Evolutionary conservation across 768 basidiomycete genomes (phyloP).

Genomic region (Termitomyces sp.): DNA sequence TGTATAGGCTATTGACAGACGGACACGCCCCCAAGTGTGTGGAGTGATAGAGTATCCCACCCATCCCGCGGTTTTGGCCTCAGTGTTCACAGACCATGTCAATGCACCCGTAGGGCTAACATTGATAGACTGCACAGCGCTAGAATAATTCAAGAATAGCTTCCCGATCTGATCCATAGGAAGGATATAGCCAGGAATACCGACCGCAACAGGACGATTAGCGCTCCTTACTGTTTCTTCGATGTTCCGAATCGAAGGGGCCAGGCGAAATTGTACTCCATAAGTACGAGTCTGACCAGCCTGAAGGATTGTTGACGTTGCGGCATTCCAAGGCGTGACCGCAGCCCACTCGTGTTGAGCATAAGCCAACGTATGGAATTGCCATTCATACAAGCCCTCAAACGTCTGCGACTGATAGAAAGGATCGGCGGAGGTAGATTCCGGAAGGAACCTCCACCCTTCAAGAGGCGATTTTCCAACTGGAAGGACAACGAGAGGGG

Average conservation of each 20-base stretch:
- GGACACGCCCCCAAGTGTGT: slow-evolving; percentile 40
- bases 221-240: slow-evolving; percentile 37
- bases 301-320: slow-evolving; percentile 40
- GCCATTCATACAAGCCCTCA: slow-evolving; percentile 55
- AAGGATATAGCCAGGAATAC: slow-evolving; percentile 48
- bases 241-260: slow-evolving; percentile 42
- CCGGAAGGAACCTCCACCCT: slow-evolving; percentile 53
- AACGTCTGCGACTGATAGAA: slow-evolving; percentile 57
- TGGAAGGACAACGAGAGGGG: slow-evolving; percentile 43
- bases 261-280: slow-evolving; percentile 46
- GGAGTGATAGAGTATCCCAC: slow-evolving; percentile 41
- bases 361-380: slow-evolving; percentile 51
- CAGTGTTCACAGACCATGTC: slow-evolving; percentile 36
- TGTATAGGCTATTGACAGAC: slow-evolving; percentile 41
- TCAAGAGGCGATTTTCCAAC: slow-evolving; percentile 44
- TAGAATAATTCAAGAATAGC: slow-evolving; percentile 42
- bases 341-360: slow-evolving; percentile 48
- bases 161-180: slow-evolving; percentile 43
- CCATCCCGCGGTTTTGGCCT: slow-evolving; percentile 35
- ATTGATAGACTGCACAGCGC: slow-evolving; percentile 32
- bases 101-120: slow-evolving; percentile 43
- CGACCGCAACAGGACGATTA: slow-evolving; percentile 41
- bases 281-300: slow-evolving; percentile 45
- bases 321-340: slow-evolving; percentile 49
- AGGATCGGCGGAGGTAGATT: slow-evolving; percentile 36